Percentiles rank a stretch among this genome's conserved stretches.
These are phyloP conservation scores for Postia placenta DNA, from an alignment of 768 basidiomycete genomes.

Conservation along the genomic window DNA sequence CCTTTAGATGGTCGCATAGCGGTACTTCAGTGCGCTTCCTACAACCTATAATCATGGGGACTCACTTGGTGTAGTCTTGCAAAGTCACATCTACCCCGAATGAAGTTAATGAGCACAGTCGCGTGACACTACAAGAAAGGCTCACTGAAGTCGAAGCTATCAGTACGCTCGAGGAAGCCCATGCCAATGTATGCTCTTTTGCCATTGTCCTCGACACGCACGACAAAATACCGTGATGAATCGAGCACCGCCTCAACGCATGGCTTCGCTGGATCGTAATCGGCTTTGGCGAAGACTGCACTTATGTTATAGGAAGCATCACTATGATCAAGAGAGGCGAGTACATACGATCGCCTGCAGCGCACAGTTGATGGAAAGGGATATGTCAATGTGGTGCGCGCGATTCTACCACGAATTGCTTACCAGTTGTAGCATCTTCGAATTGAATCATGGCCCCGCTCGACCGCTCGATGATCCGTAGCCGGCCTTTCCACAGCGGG, in stretches of 20 bases:
- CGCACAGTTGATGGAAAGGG: neutral
- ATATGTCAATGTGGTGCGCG: conserved; percentile 1
- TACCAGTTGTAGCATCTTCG: conserved; percentile 78
- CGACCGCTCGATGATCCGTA: conserved; percentile 79
- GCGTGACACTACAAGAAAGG: conserved; percentile 13
- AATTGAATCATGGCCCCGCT: conserved; percentile 64
- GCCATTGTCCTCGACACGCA: conserved; percentile 84
- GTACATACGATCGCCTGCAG: conserved; percentile 14
- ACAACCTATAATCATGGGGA: neutral
- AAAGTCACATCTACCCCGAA: conserved; percentile 65
- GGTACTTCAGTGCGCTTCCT: neutral
- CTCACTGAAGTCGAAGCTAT: conserved; percentile 91
- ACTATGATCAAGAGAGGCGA: neutral
- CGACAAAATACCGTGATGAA: conserved; percentile 91
- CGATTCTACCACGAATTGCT: conserved; percentile 19
- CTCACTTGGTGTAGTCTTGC: conserved; percentile 81
- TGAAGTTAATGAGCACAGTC: neutral
- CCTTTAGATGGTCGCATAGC: conserved; percentile 29
- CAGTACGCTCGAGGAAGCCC: conserved; percentile 84
- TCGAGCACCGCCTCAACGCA: conserved; percentile 95
- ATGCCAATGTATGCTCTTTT: conserved; percentile 91
- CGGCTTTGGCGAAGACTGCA: conserved; percentile 81
- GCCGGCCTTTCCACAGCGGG: conserved; percentile 88
- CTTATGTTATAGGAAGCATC: neutral
- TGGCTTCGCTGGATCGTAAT: conserved; percentile 72